Percentiles rank a stretch among this genome's conserved stretches.
Conservation (phyloP, 2,329 filamentous ascomycete species). For the Penicillium sp. region DNA sequence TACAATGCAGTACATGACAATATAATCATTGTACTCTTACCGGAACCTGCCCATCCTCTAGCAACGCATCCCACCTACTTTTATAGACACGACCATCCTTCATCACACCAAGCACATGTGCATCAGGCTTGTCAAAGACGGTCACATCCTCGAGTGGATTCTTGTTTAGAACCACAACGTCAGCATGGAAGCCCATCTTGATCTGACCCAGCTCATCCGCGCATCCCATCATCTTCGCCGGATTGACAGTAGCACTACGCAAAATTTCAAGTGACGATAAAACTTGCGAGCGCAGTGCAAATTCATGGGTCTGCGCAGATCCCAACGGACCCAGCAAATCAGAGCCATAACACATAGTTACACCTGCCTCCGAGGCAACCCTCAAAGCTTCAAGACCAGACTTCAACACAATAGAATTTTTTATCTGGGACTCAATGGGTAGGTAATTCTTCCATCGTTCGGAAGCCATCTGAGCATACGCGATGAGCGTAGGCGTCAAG, state of each 20-base stretch:
- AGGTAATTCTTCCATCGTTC: conserved; percentile 32
- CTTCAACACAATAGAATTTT: conserved; percentile 50
- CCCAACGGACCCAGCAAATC: conserved; percentile 53
- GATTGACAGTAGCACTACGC: conserved; percentile 52
- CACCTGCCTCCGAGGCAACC: conserved; percentile 51
- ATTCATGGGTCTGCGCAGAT: conserved; percentile 49
- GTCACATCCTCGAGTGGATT: conserved; percentile 57
- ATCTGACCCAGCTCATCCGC: conserved; percentile 51
- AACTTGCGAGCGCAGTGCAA: conserved; percentile 45
- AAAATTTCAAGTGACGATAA: conserved; percentile 44
- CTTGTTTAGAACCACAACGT: conserved; percentile 50
- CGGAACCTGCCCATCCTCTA: conserved; percentile 21
- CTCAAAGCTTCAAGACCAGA: conserved; percentile 47
- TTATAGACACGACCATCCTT: conserved; percentile 53
- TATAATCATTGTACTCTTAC: conserved; percentile 16
- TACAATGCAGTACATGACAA: neutral
- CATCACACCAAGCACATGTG: conserved; percentile 51
- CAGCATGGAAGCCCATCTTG: conserved; percentile 50
- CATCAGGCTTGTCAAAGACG: conserved; percentile 49
- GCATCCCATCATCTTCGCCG: conserved; percentile 49
- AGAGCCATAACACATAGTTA: conserved; percentile 55
- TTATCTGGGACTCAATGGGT: conserved; percentile 40
- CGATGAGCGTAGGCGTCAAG: conserved; percentile 53
- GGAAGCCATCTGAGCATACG: conserved; percentile 51
- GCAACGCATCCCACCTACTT: conserved; percentile 27